Conservation (phyloP, 1,139 yeast genomes). For the Saccharomycopsis hybrid region DNA sequence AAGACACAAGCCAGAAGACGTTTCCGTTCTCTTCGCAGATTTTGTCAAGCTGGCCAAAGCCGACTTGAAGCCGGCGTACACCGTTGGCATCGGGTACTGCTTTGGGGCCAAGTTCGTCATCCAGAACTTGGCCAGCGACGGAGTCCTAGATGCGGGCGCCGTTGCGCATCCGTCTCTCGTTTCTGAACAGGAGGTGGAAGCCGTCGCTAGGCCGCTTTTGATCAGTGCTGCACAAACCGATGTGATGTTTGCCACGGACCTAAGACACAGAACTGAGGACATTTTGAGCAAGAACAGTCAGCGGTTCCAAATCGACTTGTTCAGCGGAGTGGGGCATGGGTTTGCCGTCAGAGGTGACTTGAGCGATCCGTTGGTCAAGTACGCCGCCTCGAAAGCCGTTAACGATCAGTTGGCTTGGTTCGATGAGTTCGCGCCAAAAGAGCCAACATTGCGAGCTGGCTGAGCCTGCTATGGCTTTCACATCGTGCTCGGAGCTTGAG, state of each 20-base stretch:
- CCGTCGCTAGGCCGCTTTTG: slow-evolving; percentile 52
- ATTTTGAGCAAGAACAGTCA: slow-evolving; percentile 45
- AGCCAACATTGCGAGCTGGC: too few species aligned
- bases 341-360: slow-evolving; percentile 73
- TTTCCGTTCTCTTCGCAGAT: slow-evolving; percentile 36
- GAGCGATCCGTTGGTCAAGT: slow-evolving; percentile 43
- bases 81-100: slow-evolving; percentile 73
- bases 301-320: slow-evolving; percentile 53
- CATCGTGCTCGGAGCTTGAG: too few species aligned
- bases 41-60: slow-evolving; percentile 40
- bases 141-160: slow-evolving; percentile 56
- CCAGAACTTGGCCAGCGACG: slow-evolving; percentile 43
- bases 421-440: slow-evolving; percentile 21
- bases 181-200: slow-evolving; percentile 53
- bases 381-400: slow-evolving; percentile 67
- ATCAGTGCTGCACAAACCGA: slow-evolving; percentile 74
- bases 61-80: slow-evolving; percentile 43
- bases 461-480: too few species aligned
- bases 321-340: slow-evolving; percentile 64
- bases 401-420: slow-evolving; percentile 55
- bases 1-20: slow-evolving; percentile 44
- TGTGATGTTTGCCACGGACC: slow-evolving; percentile 50
- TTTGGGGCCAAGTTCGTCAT: slow-evolving; percentile 71
- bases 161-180: slow-evolving; percentile 79
- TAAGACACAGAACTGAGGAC: slow-evolving; percentile 54